A percentile compares a stretch with the other conserved stretches of the same genome.
Conservation (phyloP, 805 yeast genomes). For the Candida montana region DNA sequence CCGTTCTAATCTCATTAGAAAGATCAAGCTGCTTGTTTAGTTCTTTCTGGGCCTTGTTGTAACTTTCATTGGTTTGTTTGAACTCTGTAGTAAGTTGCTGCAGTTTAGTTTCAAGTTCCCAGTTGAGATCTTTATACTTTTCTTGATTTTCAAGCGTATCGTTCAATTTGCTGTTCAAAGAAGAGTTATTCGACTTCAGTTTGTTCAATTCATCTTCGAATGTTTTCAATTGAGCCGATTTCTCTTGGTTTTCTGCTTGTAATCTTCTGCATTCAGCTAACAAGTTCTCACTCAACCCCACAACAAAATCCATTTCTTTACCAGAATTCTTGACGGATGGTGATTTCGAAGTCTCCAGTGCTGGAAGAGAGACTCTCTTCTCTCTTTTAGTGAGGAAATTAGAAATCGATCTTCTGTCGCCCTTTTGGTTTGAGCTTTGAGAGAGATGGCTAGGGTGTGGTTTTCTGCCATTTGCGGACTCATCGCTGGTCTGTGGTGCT, state of each 20-base stretch:
- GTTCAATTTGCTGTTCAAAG: slow-evolving; percentile 18
- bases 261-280: slow-evolving; percentile 65
- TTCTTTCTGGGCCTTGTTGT: slow-evolving; percentile 34
- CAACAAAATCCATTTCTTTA: slow-evolving; percentile 65
- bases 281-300: slow-evolving; percentile 68
- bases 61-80: slow-evolving; percentile 35
- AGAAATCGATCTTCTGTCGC: slow-evolving; percentile 14
- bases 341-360: slow-evolving; percentile 18
- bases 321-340: slow-evolving; percentile 28
- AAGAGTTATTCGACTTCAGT: slow-evolving; percentile 18
- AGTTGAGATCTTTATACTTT: slow-evolving; percentile 50
- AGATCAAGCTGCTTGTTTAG: slow-evolving; percentile 35
- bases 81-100: slow-evolving; percentile 30
- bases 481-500: slow-evolving; percentile 7
- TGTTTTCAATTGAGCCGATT: slow-evolving; percentile 35
- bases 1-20: slow-evolving; percentile 35
- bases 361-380: slow-evolving; percentile 24
- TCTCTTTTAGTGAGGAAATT: slow-evolving; percentile 21
- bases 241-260: slow-evolving; percentile 55
- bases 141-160: slow-evolving; percentile 35
- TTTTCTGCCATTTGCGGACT: neutral
- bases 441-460: slow-evolving; percentile 3
- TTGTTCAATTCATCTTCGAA: slow-evolving; percentile 39
- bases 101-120: slow-evolving; percentile 57
- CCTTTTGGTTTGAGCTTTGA: neutral